A percentile compares a stretch with the other conserved stretches of the same genome.
Conservation (phyloP, 768 basidiomycete species). For the Boletellus emodensis region DNA sequence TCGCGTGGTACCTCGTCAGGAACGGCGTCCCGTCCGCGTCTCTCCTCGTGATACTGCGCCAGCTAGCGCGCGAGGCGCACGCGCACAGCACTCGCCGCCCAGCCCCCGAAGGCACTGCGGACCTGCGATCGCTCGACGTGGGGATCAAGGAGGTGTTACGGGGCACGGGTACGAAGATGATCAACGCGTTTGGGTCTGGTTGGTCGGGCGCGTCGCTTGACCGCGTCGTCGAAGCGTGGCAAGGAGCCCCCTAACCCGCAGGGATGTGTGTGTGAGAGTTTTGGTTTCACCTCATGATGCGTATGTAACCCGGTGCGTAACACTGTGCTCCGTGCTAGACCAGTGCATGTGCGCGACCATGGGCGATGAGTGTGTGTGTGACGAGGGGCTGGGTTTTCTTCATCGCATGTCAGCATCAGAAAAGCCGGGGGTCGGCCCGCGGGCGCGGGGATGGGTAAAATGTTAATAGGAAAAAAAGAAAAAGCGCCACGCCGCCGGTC, state of each 20-base stretch:
- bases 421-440: too few species aligned
- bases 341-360: too few species aligned
- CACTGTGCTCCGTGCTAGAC: too few species aligned
- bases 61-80: constrained; percentile 61
- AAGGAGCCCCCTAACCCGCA: constrained; percentile 11
- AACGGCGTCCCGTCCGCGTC: constrained; percentile 70
- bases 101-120: constrained; percentile 49
- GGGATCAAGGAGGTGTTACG: constrained; percentile 86
- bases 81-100: constrained; percentile 47
- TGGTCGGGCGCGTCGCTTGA: constrained; percentile 71
- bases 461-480: too few species aligned
- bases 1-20: constrained; percentile 70
- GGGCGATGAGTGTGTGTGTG: too few species aligned
- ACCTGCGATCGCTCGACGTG: constrained; percentile 35
- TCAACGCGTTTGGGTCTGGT: constrained; percentile 61
- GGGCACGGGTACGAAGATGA: constrained; percentile 79
- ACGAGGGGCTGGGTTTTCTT: too few species aligned
- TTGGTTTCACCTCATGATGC: too few species aligned
- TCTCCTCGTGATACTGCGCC: constrained; percentile 56
- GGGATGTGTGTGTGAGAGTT: too few species aligned
- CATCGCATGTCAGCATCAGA: too few species aligned
- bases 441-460: too few species aligned
- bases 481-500: too few species aligned
- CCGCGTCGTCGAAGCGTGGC: constrained; percentile 62
- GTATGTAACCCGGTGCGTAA: too few species aligned